phyloP scores from a whole-genome alignment of 495 filamentous ascomycete species.

The Aspergillus bridgeri region DNA sequence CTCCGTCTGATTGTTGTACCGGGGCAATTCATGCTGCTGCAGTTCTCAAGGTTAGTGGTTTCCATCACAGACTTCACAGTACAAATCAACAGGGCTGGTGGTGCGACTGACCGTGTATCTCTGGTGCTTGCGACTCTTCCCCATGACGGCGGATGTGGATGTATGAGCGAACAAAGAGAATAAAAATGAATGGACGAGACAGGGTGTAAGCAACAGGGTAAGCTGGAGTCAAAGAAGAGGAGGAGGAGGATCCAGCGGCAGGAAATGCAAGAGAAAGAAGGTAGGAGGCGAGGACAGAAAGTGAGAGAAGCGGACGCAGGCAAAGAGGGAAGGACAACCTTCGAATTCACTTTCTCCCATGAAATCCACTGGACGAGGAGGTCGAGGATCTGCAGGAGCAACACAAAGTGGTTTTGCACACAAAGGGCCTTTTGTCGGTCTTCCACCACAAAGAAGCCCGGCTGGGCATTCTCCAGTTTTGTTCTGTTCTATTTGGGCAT shows the following conservation, averaged over 20 bases:
- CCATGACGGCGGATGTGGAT: neutral
- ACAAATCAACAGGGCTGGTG: neutral
- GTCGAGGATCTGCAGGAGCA: neutral
- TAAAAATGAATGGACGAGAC: neutral
- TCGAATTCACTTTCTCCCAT: neutral
- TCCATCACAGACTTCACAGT: neutral
- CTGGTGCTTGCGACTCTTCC: slow-evolving; percentile 5
- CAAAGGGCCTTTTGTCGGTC: neutral
- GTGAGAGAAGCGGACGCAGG: neutral
- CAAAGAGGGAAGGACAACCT: neutral
- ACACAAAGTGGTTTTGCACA: neutral
- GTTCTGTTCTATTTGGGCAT: too few relatives aligned
- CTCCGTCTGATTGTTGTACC: neutral
- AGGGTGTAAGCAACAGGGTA: neutral
- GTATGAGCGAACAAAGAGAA: neutral
- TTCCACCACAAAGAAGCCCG: neutral
- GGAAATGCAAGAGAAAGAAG: neutral
- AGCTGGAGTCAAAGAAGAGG: neutral
- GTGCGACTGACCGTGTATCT: slow-evolving; percentile 6
- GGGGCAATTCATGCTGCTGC: neutral
- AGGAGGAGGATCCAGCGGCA: neutral
- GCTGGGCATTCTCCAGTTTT: neutral
- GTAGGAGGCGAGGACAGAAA: neutral
- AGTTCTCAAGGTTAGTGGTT: neutral
- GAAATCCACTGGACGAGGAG: neutral